phyloP scores from a whole-genome alignment of 2,329 filamentous ascomycete species.

The Trichophyton benhamiae region DNA sequence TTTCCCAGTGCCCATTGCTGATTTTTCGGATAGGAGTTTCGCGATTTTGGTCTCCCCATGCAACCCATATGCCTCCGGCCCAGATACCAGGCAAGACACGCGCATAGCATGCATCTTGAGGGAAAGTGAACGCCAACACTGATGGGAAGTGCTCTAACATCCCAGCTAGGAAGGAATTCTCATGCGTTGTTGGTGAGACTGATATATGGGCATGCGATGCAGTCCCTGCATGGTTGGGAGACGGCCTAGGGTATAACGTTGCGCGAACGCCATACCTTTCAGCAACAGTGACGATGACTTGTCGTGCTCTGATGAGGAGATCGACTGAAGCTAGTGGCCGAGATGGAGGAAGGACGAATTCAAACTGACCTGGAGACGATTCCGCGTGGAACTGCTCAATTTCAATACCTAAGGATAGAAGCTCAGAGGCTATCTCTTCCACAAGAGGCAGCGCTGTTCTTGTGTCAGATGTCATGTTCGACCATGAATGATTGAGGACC shows the following conservation, averaged over 20 bases:
- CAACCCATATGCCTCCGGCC: slow-evolving; percentile 66
- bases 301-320: slow-evolving; percentile 55
- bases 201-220: slow-evolving; percentile 61
- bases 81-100: slow-evolving; percentile 57
- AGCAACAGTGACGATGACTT: slow-evolving; percentile 55
- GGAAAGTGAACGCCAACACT: slow-evolving; percentile 57
- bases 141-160: slow-evolving; percentile 54
- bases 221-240: slow-evolving; percentile 45
- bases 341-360: slow-evolving; percentile 56
- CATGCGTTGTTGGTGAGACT: slow-evolving; percentile 43
- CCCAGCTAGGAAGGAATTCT: slow-evolving; percentile 56
- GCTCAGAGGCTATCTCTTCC: slow-evolving; percentile 50
- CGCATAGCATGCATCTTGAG: slow-evolving; percentile 55
- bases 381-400: slow-evolving; percentile 66
- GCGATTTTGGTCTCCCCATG: slow-evolving; percentile 59
- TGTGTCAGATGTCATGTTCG: slow-evolving; percentile 50
- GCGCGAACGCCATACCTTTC: slow-evolving; percentile 51
- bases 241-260: slow-evolving; percentile 63
- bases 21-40: slow-evolving; percentile 18
- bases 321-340: slow-evolving; percentile 58
- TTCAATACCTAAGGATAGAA: slow-evolving; percentile 51
- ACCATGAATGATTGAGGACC: slow-evolving; percentile 60
- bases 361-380: slow-evolving; percentile 61
- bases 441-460: slow-evolving; percentile 46
- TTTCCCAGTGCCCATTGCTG: slow-evolving; percentile 16